Conservation (phyloP, 2,329 filamentous ascomycete genomes). For the Phaeosphaeria sp. region DNA sequence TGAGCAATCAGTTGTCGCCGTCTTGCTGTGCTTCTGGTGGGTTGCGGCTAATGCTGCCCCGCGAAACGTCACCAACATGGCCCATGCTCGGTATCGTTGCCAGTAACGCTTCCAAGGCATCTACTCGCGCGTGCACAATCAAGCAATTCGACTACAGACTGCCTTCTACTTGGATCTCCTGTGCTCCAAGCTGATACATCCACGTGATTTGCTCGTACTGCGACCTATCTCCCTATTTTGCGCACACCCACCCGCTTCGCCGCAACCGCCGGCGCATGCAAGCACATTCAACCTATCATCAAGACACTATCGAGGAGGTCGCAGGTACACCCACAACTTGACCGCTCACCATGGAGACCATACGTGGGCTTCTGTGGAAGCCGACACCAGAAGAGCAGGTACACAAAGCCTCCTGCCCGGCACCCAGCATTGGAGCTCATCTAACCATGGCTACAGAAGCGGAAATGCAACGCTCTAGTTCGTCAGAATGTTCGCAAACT, state of each 20-base stretch:
- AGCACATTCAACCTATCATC: not conserved
- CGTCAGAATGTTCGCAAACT: conserved; percentile 90
- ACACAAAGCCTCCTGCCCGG: conserved; percentile 20
- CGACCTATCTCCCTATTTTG: not conserved
- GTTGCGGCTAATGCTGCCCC: conserved; percentile 32
- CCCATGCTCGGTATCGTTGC: conserved; percentile 21
- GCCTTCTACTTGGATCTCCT: not conserved
- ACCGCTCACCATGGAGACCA: conserved; percentile 73
- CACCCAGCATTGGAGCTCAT: not conserved
- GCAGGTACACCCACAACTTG: not conserved
- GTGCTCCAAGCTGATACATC: not conserved
- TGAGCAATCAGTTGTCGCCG: not conserved
- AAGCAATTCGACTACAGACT: conserved; percentile 1
- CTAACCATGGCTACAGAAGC: conserved; percentile 65
- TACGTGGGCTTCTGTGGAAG: conserved; percentile 86
- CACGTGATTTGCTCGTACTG: not conserved
- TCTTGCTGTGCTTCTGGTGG: conserved; percentile 12
- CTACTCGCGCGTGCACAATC: conserved; percentile 14
- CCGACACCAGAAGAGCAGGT: conserved; percentile 95
- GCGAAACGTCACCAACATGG: conserved; percentile 35
- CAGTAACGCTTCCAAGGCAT: conserved; percentile 26
- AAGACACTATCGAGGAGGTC: not conserved
- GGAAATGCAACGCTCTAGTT: conserved; percentile 93
- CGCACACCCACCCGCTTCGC: not conserved
- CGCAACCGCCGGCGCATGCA: not conserved